Evolutionary conservation across 2,329 filamentous ascomycete species (phyloP).

Genomic region (Endoconidiophora polonica): DNA sequence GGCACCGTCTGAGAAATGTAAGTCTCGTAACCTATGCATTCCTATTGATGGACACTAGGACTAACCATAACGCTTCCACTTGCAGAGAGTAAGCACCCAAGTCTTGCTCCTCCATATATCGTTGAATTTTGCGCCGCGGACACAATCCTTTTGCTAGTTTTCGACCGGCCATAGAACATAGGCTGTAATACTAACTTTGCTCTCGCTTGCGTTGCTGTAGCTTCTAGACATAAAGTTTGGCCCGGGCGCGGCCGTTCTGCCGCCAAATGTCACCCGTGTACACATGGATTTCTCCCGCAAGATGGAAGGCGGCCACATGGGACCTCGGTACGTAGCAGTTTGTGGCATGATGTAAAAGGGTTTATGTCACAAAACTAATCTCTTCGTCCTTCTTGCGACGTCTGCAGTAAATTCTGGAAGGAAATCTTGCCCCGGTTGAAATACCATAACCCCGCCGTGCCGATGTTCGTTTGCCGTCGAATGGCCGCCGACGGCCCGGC

Average conservation of each 20-base stretch:
- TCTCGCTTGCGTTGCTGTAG: constrained; percentile 26
- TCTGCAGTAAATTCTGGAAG: constrained; percentile 69
- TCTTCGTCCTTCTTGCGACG: no score
- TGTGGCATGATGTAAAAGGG: constrained; percentile 14
- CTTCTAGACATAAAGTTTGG: constrained; percentile 62
- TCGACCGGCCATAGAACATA: background rate
- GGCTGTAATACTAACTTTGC: constrained; percentile 15
- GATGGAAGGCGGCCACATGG: constrained; percentile 51
- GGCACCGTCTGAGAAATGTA: constrained; percentile 53
- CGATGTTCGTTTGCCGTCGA: constrained; percentile 66
- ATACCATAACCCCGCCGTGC: constrained; percentile 77
- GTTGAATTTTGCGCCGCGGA: constrained; percentile 1
- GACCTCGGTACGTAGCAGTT: constrained; percentile 43
- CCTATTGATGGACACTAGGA: no score
- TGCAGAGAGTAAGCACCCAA: no score
- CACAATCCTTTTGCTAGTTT: constrained; percentile 8
- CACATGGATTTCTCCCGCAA: constrained; percentile 53
- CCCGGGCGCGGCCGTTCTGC: constrained; percentile 67
- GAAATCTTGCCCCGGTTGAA: constrained; percentile 72
- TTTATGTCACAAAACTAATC: constrained; percentile 13
- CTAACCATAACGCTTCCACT: background rate
- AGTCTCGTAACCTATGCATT: constrained; percentile 18
- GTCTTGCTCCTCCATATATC: background rate
- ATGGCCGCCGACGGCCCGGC: constrained; percentile 37
- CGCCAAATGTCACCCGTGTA: constrained; percentile 57